Conservation (phyloP, 352 stramenopile genomes). For the Globisporangium carolinianum region DNA sequence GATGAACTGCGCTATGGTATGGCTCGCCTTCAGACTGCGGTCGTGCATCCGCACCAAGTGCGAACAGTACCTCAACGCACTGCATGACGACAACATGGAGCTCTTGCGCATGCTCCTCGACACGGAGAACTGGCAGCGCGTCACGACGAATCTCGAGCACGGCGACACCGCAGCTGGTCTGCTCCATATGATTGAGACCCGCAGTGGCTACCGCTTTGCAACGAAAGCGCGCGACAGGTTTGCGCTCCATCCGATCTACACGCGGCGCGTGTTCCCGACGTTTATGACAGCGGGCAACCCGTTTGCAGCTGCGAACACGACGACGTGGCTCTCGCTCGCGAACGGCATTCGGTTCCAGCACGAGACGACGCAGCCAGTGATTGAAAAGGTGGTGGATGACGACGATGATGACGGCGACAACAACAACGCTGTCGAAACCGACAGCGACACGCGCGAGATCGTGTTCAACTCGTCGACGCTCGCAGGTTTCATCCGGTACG, state of each 20-base stretch:
- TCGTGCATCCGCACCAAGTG: constrained; percentile 71
- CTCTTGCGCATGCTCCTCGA: constrained; percentile 79
- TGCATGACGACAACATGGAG: constrained; percentile 82
- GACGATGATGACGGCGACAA: constrained; percentile 2
- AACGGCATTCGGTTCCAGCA: constrained; percentile 49
- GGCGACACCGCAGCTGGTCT: constrained; percentile 40
- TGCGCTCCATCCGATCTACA: constrained; percentile 53
- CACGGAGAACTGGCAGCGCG: constrained; percentile 78
- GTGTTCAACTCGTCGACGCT: constrained; percentile 70
- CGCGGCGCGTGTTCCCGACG: constrained; percentile 54
- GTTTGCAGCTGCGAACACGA: constrained; percentile 44
- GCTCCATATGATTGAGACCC: constrained; percentile 65
- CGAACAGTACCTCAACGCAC: constrained; percentile 69
- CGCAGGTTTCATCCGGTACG: constrained; percentile 61
- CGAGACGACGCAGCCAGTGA: constrained; percentile 4
- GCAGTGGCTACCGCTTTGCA: constrained; percentile 65
- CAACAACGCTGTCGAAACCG: too few species aligned
- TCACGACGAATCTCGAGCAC: constrained; percentile 42
- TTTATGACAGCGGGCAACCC: constrained; percentile 57
- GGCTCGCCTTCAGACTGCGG: constrained; percentile 28
- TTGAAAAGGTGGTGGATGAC: neutral
- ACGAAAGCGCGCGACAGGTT: constrained; percentile 36
- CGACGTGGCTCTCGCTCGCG: constrained; percentile 50
- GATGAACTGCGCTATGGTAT: neutral
- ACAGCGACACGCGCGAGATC: constrained; percentile 32